Conservation (phyloP, 176 grass and related monocot genomes). For the Canna indica region DNA sequence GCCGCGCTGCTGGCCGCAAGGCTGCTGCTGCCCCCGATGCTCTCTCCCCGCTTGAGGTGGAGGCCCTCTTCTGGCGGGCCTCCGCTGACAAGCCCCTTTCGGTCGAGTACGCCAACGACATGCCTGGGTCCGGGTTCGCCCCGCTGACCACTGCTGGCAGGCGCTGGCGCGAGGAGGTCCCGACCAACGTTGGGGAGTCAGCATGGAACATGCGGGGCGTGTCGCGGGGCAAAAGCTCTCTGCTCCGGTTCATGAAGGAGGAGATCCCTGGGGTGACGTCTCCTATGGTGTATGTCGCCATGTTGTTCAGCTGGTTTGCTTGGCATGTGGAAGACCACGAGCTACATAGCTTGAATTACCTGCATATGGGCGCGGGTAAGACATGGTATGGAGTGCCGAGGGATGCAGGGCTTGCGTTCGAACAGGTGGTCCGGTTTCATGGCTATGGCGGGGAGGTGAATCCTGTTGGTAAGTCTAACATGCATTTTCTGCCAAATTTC, state of each 20-base stretch:
- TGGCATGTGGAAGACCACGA: constrained; percentile 98
- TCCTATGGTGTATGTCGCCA: constrained; percentile 77
- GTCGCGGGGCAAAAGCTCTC: constrained; percentile 40
- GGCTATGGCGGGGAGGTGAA: constrained; percentile 75
- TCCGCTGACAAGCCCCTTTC: constrained; percentile 46
- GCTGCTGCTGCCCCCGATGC: constrained; percentile 20
- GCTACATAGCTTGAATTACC: constrained; percentile 81
- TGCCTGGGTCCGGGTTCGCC: constrained; percentile 67
- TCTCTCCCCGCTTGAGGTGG: constrained; percentile 60
- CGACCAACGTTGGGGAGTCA: constrained; percentile 55
- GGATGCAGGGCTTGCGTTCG: constrained; percentile 63
- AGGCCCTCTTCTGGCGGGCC: constrained; percentile 80
- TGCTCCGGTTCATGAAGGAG: constrained; percentile 61
- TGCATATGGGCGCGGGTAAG: constrained; percentile 67
- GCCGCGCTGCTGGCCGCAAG: constrained; percentile 7
- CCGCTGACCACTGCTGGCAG: neutral
- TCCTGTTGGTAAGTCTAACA: constrained; percentile 38
- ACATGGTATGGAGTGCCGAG: constrained; percentile 90
- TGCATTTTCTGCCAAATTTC: neutral
- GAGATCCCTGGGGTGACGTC: constrained; percentile 80
- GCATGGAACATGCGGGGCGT: constrained; percentile 83
- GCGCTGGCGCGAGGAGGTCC: constrained; percentile 13
- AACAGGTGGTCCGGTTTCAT: constrained; percentile 76
- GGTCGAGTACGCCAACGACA: constrained; percentile 79
- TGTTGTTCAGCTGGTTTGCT: constrained; percentile 94